A percentile compares a stretch with the other conserved stretches of the same genome.
Conservation (phyloP, 805 yeast species). For the Starmera dryadoides region DNA sequence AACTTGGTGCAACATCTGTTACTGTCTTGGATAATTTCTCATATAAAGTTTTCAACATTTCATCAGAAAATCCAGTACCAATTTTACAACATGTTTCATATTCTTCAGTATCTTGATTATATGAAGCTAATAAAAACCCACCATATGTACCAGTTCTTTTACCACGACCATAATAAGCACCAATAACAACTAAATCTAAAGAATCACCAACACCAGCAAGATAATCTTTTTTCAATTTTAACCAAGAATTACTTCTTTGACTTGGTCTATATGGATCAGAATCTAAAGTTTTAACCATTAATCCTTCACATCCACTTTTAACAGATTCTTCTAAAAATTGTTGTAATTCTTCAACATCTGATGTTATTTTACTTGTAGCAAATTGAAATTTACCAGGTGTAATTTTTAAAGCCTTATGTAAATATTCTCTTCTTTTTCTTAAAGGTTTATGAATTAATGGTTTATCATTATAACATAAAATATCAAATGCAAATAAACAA, state of each 20-base stretch:
- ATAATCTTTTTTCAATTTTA: constrained; percentile 91
- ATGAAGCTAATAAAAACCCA: constrained; percentile 86
- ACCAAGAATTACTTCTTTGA: constrained; percentile 91
- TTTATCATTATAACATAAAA: constrained; percentile 67
- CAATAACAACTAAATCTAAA: constrained; percentile 84
- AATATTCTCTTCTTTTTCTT: constrained; percentile 56
- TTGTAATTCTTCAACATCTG: constrained; percentile 70
- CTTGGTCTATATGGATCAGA: constrained; percentile 92
- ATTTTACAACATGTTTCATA: constrained; percentile 94
- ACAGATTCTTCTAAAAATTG: constrained; percentile 82
- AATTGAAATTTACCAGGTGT: constrained; percentile 75
- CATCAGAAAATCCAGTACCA: constrained; percentile 96
- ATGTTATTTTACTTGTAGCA: constrained; percentile 69
- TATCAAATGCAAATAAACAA: constrained; percentile 88
- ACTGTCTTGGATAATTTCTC: constrained; percentile 62
- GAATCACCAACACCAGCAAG: constrained; percentile 95
- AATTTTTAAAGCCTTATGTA: constrained; percentile 48
- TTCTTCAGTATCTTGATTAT: constrained; percentile 86
- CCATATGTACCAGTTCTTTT: constrained; percentile 94
- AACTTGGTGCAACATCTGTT: constrained; percentile 54
- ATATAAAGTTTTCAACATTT: constrained; percentile 54
- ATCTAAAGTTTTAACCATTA: constrained; percentile 87
- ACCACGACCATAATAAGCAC: constrained; percentile 91
- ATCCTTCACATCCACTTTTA: constrained; percentile 86
- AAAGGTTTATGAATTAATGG: constrained; percentile 62